phyloP scores from a whole-genome alignment of 2,329 filamentous ascomycete genomes.

The Fusarium redolens region DNA sequence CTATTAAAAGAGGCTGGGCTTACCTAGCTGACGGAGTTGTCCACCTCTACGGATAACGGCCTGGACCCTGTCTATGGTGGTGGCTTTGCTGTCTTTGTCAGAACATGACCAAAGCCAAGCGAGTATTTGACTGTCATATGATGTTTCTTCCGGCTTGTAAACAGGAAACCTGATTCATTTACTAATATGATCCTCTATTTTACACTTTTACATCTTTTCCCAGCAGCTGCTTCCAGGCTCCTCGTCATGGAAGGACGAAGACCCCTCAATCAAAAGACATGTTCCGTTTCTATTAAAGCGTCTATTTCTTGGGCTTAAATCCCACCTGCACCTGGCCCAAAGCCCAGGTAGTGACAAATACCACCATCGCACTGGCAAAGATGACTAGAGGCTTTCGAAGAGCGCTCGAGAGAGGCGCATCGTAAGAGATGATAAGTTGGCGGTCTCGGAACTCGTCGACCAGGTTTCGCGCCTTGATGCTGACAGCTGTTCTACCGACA shows the following conservation, averaged over 20 bases:
- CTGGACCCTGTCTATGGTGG: constrained; percentile 13
- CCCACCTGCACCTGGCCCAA: constrained; percentile 84
- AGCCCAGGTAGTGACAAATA: constrained; percentile 80
- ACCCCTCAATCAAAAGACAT: constrained; percentile 16
- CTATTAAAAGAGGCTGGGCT: constrained; percentile 18
- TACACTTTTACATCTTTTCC: constrained; percentile 42
- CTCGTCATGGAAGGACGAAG: constrained; percentile 14
- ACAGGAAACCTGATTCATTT: constrained; percentile 17
- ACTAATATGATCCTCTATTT: constrained; percentile 33
- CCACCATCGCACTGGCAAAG: constrained; percentile 75
- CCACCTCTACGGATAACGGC: constrained; percentile 4
- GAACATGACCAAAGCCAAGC: constrained; percentile 19
- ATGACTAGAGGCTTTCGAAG: constrained; percentile 90
- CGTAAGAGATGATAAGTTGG: constrained; percentile 87
- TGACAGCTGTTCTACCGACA: constrained; percentile 83
- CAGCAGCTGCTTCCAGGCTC: constrained; percentile 17
- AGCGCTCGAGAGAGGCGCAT: constrained; percentile 78
- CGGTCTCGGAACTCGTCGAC: constrained; percentile 91
- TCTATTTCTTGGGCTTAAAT: constrained; percentile 67
- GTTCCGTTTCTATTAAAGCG: constrained; percentile 17
- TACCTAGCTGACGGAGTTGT: constrained; percentile 1
- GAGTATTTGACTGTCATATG: constrained; percentile 4
- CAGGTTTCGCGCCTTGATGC: constrained; percentile 84
- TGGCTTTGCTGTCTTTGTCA: constrained; percentile 28
- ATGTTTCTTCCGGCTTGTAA: neutral